phyloP scores from a whole-genome alignment of 805 yeast species.

The Kazachstania taianensis region DNA sequence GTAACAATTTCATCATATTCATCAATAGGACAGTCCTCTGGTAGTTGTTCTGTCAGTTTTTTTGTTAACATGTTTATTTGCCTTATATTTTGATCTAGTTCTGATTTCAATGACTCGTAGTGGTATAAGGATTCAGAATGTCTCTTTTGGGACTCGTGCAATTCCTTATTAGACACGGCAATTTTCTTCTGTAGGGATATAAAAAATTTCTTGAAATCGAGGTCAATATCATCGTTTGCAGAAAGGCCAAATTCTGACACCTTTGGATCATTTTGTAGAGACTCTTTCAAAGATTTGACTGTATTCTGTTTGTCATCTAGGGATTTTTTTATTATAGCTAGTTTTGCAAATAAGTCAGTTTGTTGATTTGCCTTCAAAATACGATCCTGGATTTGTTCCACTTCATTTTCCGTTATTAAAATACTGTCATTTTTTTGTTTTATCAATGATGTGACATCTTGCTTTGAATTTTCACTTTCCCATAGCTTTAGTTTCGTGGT shows the following conservation, averaged over 20 bases:
- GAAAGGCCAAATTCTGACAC: constrained; percentile 8
- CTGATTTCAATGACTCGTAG: constrained; percentile 6
- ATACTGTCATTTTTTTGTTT: constrained; percentile 32
- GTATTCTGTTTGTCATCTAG: constrained; percentile 12
- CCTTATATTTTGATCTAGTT: constrained; percentile 7
- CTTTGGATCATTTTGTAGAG: constrained; percentile 7
- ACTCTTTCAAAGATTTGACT: constrained; percentile 5
- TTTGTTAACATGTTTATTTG: constrained; percentile 9
- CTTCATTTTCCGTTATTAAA: constrained; percentile 30
- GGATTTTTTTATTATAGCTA: constrained; percentile 30
- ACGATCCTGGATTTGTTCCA: constrained; percentile 45
- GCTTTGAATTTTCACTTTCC: constrained; percentile 24
- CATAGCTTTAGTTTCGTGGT: constrained; percentile 28
- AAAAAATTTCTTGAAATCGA: constrained; percentile 13
- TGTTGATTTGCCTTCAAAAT: constrained; percentile 45
- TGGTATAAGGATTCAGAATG: constrained; percentile 12
- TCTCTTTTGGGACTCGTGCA: constrained; percentile 8
- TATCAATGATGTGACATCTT: constrained; percentile 29
- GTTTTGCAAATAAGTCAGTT: constrained; percentile 48
- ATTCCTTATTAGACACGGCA: constrained; percentile 9
- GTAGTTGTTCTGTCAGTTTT: constrained; percentile 25
- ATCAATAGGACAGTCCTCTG: constrained; percentile 34
- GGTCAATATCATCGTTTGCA: constrained; percentile 11
- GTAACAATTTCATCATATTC: constrained; percentile 41
- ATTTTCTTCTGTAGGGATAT: constrained; percentile 16